Conservation (phyloP, 108 stramenopile species). For the Chaetoceros tenuissimus region DNA sequence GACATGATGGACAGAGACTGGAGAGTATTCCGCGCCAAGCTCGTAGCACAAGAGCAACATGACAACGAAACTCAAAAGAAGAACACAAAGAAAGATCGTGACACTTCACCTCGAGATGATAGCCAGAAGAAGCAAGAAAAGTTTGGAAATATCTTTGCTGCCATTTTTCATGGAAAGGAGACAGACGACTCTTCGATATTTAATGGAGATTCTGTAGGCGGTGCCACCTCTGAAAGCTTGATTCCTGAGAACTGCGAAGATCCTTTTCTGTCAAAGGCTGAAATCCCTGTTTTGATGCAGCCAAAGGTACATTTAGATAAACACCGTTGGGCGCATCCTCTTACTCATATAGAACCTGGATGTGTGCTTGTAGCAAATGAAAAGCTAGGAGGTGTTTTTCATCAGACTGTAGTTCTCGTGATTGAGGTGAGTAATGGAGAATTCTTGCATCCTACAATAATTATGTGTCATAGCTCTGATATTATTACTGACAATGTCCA, state of each 20-base stretch:
- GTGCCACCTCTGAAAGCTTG: constrained; percentile 20
- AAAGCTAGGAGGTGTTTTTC: constrained; percentile 81
- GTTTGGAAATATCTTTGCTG: constrained; percentile 57
- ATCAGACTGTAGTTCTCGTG: constrained; percentile 81
- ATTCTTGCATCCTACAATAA: too few species aligned
- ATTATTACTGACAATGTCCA: too few species aligned
- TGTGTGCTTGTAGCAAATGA: constrained; percentile 83
- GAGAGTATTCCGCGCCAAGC: constrained; percentile 76
- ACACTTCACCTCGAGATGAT: constrained; percentile 17
- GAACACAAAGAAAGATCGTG: constrained; percentile 6
- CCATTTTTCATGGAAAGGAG: background rate
- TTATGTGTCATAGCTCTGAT: too few species aligned
- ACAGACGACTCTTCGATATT: constrained; percentile 30
- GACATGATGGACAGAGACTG: constrained; percentile 78
- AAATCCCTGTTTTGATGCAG: constrained; percentile 62
- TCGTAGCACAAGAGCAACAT: constrained; percentile 61
- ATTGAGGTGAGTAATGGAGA: too few species aligned
- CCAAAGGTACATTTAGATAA: constrained; percentile 41
- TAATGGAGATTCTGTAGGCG: constrained; percentile 54
- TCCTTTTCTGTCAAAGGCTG: constrained; percentile 66
- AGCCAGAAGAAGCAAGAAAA: constrained; percentile 33
- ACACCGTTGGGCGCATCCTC: constrained; percentile 81
- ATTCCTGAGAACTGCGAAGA: constrained; percentile 37
- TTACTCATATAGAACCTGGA: constrained; percentile 72
- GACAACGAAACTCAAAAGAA: constrained; percentile 11